Base-by-base conservation (phyloP, 345 rosid genomes). In the Hibiscus trionum region DNA sequence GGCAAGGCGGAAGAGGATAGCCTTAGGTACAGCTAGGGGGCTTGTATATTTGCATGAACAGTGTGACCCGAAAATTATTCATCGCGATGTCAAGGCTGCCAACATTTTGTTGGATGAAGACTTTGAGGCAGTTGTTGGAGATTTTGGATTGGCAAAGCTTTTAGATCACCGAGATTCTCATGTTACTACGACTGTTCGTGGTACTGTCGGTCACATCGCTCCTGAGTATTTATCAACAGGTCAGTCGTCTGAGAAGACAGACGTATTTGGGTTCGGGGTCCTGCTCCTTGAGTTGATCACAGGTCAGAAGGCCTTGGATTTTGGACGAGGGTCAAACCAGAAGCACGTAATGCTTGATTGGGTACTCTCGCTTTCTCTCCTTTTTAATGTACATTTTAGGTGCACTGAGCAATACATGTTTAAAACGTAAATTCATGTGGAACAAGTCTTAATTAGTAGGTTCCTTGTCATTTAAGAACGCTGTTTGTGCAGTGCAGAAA, bases 61-160 rank as follows among this genome's bases (percentile, higher is more conserved):
- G 44, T 91, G 98, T 26, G 98, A 93, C 70, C 98, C 96, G 0
- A 93, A 91, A 81, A 93, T 93, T 16, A 93, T 93, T 52, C 98
- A 93, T 77, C 86, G 98, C 1, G 98, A 93, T 79, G 98, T 93
- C 76, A 93, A 93, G 78, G 98, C 98, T 6, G 98, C 97, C 82
- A 93, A 91, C 79, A 93, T 93, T 78, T 81, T 93, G 66, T 76
- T 91, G 80, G 98, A 93, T 79, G 96, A 86, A 72, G 97, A 89
- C 64, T 93, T 91, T 60, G 98, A 93, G 77, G 98, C 98, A 37
- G 95, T 93, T 46, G 98, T 93, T 59, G 98, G 98, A 14, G 98
- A 93, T 85, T 93, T 93, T 61, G 98, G 98, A 66, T 80, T 93
- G 78, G 98, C 98, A 26, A 93, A 93, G 90, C 98, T 93, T 78